A percentile compares a stretch with the other conserved stretches of the same genome.
Evolutionary conservation across 1,139 yeast genomes (phyloP).

Genomic region (Debaryomyces udenii): DNA sequence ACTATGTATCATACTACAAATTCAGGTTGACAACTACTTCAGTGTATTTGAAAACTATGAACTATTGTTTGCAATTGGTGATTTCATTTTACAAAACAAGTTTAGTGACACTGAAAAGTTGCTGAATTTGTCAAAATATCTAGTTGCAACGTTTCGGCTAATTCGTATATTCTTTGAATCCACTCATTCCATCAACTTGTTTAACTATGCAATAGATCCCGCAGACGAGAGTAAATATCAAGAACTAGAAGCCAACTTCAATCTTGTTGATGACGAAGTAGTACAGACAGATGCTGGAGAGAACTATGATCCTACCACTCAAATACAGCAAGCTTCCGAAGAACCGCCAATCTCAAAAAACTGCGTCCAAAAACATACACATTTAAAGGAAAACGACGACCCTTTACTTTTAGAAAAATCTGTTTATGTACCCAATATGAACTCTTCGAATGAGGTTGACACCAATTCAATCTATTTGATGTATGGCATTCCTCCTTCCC

Average conservation of each 20-base stretch:
- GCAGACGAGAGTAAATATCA: constrained; percentile 34
- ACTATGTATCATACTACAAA: constrained; percentile 38
- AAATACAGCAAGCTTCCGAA: not conserved
- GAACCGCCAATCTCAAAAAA: not conserved
- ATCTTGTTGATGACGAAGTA: constrained; percentile 24
- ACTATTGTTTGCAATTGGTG: constrained; percentile 47
- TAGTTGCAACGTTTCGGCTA: constrained; percentile 33
- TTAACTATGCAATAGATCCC: constrained; percentile 42
- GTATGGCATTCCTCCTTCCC: constrained; percentile 52
- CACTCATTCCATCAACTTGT: constrained; percentile 42
- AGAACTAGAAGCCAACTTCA: constrained; percentile 41
- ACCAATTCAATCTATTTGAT: constrained; percentile 38
- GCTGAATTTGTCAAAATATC: constrained; percentile 23
- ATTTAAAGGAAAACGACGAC: too few relatives aligned
- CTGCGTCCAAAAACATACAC: too few relatives aligned
- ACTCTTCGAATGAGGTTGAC: constrained; percentile 11
- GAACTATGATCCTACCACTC: constrained; percentile 12
- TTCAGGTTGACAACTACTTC: constrained; percentile 40
- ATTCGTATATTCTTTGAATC: constrained; percentile 39
- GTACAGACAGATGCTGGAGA: constrained; percentile 20
- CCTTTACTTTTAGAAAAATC: too few relatives aligned
- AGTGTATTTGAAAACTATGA: constrained; percentile 49
- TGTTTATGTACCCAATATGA: not conserved
- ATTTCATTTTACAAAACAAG: constrained; percentile 32
- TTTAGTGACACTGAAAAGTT: constrained; percentile 16